Percentiles rank a stretch among this genome's conserved stretches.
Evolutionary conservation across 352 stramenopile species (phyloP).

Genomic region (Saprolegnia diclina): DNA sequence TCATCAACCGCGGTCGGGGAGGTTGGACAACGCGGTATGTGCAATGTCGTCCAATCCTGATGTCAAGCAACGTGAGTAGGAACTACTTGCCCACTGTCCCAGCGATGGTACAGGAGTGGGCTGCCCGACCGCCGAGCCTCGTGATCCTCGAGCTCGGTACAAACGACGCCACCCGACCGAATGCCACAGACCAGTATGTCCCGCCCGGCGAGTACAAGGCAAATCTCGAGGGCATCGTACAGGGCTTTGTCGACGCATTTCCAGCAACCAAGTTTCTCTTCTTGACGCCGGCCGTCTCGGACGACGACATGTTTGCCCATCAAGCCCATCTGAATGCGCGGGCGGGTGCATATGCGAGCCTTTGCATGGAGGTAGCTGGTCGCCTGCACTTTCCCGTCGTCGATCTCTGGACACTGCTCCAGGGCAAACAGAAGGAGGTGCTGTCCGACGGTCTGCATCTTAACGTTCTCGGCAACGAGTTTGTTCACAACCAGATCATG

Average conservation of each 20-base stretch:
- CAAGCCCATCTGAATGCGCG: not conserved
- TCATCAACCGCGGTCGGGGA: conserved; percentile 54
- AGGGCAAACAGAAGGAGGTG: not conserved
- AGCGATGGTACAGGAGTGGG: conserved; percentile 36
- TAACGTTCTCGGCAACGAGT: conserved; percentile 5
- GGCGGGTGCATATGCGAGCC: not conserved
- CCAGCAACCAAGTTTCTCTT: conserved; percentile 9
- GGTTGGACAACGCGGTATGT: conserved; percentile 53
- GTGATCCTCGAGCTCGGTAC: conserved; percentile 9
- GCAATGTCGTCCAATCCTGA: not conserved
- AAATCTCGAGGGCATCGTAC: not conserved
- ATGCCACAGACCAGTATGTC: not conserved
- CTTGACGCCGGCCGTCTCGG: conserved; percentile 3
- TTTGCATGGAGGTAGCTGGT: not conserved
- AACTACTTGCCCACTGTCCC: conserved; percentile 30
- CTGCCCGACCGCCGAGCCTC: conserved; percentile 20
- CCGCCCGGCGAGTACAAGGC: not conserved
- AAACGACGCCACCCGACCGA: conserved; percentile 17
- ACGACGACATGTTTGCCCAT: not conserved
- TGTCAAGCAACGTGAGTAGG: too few species aligned
- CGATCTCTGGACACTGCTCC: conserved; percentile 3
- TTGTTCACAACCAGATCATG: not conserved
- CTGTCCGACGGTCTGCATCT: conserved; percentile 14
- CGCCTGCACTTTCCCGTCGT: not conserved
- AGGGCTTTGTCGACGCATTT: not conserved